Evolutionary conservation across 257 asterid species (phyloP).

Genomic region (Lantana camara): DNA sequence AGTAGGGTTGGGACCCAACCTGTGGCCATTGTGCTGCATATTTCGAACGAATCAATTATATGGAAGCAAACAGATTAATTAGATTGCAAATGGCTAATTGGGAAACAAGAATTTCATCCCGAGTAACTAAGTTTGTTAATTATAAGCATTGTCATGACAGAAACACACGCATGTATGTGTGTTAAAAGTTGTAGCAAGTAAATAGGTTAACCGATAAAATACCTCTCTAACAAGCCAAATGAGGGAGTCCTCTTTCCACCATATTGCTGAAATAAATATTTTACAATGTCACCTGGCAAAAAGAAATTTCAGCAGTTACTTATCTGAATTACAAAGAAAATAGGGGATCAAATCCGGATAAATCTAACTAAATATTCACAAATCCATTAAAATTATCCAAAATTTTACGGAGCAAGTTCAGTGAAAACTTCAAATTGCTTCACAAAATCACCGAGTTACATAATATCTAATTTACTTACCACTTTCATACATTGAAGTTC

Average conservation of each 20-base stretch:
- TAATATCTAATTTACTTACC: conserved; percentile 38
- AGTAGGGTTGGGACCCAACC: conserved; percentile 94
- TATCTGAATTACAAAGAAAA: neutral
- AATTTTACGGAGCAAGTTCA: neutral
- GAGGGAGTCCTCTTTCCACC: conserved; percentile 69
- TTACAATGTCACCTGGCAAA: conserved; percentile 70
- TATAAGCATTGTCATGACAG: no score
- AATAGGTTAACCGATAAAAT: neutral
- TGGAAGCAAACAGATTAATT: neutral
- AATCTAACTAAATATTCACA: neutral
- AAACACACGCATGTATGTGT: no score
- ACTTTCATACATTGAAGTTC: conserved; percentile 74
- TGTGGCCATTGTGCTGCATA: conserved; percentile 67
- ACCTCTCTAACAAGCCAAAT: conserved; percentile 76
- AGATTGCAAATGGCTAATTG: neutral
- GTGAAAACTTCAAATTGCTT: neutral
- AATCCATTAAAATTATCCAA: conserved; percentile 9
- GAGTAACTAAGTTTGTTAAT: no score
- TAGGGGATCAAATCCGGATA: neutral
- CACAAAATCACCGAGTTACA: neutral
- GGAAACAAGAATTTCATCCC: neutral
- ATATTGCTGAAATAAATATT: conserved; percentile 68
- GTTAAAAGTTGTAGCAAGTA: no score
- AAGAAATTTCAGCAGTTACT: conserved; percentile 19
- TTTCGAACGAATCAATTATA: conserved; percentile 19